Evolutionary conservation across 1,139 yeast genomes (phyloP), one percentile per base, ranked within the genome.

Genomic region (Kodamaea sp.): DNA sequence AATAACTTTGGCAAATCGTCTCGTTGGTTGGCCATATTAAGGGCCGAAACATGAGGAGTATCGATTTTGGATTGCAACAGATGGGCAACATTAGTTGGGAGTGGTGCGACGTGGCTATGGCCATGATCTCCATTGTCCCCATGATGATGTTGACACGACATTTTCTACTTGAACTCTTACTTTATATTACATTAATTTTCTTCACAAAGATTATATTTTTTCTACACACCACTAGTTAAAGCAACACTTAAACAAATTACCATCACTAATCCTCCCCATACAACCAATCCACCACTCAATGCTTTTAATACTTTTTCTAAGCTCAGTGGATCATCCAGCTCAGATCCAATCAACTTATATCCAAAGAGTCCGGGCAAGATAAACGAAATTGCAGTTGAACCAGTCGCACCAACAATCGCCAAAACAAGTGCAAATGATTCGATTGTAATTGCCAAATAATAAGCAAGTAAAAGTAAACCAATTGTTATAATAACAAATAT

Each of bases 241-340:
- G 42, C 32, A 10, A 36, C 44, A 27, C 36, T 34, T 35, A 89
- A 68, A 47, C 95, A 87, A 4, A 87, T 80, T 23, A 81, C 63
- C 84, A 87, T 84, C 24, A 90, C 94, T 9, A 75, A 41, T 4
- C 81, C 54, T 1, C 97, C 97, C 75, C 75, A 70, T 22, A 66
- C 36, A 5, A 63, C 63, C 48, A 70, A 63, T 1, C 50, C 53
- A 41, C 66, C 56, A 1, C 73, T 61, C 26, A 57, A 48, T 20
- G 42, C 37, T 40, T 61, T 65, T 34, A 67, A 50, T 4, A 54
- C 38, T 6, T 31, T 40, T 34, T 64, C 70, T 7, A 54, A 35
- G 8, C 41, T 46, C 23, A 60, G 44, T 8, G 57, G 58, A 31
- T 53, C 55, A 32, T 53, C 57, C 36, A 58, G 50, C 31, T 46